Evolutionary conservation across 2,329 filamentous ascomycete genomes (phyloP), one percentile per base, ranked within the genome.

Genomic region (Penicillium psychrosexuale): DNA sequence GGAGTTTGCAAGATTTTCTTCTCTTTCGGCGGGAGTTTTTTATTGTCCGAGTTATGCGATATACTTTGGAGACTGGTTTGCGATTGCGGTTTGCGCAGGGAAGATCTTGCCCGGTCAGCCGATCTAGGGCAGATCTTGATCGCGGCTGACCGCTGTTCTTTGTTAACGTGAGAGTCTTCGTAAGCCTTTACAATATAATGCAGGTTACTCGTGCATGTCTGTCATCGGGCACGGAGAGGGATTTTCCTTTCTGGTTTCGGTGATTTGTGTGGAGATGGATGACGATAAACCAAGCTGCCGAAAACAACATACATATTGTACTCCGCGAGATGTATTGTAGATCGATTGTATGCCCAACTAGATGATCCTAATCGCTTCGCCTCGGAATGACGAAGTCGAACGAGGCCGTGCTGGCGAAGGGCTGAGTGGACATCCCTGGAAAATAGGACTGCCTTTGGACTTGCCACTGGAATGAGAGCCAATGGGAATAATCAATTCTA

Each of bases 131-230:
- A 45, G 53, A 52, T 55, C 42, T 17, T 38, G 44, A 47, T 49
- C 45, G 46, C 33, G 36, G 48, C 53, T 55, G 53, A 55, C 53
- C 53, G 53, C 53, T 55, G 24, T 42, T 55, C 53, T 54, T 24
- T 48, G 34, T 39, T 22, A 53, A 53, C 24, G 24, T 49, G 31
- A 5, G 38, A 33, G 22, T 51, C 24, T 38, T 54, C 47, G 53
- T 55, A 40, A 47, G 48, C 19, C 53, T 46, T 24, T 5, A 24
- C 22, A 24, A 3, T 3, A 24, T 24, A 36, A 52, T 52, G 47
- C 28, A 39, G 11, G 38, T 45, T n/a, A 24, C 44, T 45, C 28
- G 19, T 49, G 28, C 12, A 34, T 27, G 15, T 36, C 44, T 40
- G 27, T 38, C 36, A 46, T 52, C 22, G 39, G 39, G 17, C 19